Evolutionary conservation across 768 basidiomycete species (phyloP), one percentile per base, ranked within the genome.

Genomic region (Agrocybe chaxingu): DNA sequence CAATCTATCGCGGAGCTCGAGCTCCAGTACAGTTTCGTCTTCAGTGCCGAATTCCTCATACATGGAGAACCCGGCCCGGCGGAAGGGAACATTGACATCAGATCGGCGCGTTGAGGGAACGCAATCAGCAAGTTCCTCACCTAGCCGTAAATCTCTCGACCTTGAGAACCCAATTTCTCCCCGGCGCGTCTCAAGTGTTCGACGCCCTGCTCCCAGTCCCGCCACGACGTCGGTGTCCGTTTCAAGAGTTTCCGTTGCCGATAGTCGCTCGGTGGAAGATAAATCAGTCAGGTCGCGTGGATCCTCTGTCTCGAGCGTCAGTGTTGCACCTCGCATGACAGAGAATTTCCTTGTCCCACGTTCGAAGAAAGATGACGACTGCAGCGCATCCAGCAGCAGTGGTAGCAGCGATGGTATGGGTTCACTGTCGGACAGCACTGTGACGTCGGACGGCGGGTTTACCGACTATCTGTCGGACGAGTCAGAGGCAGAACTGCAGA

Each of bases 381-480:
- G 77, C 19, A 76, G 72, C 55, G 76, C 81, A 52, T 81, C 84
- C 7, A 80, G 76, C 59, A 79, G 82, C 61, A 81, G 79, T 61
- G 75, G 80, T 45, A 81, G 84, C 55, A 83, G 85, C 59, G 79
- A 81, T 57, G 81, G 85, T 18, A 69, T 78, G 42, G 80, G 82
- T 34, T 85, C 84, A 13, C 57, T 81, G 61, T 82, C 85, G 3
- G 87, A 88, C 63, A 81, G 81, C 52, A 92, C 91, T 3, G 77
- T 92, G 49, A 90, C 85, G 3, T 91, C 89, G 7, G 90, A 92
- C 57, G 90, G 89, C 9, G 89, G 82, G 11, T 93, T 93, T 62
- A 93, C 91, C 9, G 91, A 93, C 64, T 93, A 93, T 64, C 69
- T 92, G 30, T 92, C 89, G n/a, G 90, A 92, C 62, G 90, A 93